phyloP scores from a whole-genome alignment of 257 asterid genomes.

The Ilex asprella region DNA sequence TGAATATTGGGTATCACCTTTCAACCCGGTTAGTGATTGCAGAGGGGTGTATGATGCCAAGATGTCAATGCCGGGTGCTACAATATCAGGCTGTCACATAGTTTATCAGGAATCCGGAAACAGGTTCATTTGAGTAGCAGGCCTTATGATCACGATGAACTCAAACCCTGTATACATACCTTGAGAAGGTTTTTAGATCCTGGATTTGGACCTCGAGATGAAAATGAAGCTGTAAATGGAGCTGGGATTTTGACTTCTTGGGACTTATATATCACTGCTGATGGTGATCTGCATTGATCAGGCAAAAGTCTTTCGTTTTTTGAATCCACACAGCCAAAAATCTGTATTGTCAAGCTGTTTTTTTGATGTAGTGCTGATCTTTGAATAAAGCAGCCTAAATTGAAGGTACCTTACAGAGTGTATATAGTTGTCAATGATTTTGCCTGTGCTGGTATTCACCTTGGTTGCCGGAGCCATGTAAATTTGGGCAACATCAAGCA shows the following conservation, averaged over 20 bases:
- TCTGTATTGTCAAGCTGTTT: no score
- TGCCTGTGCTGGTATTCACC: slow-evolving; percentile 46
- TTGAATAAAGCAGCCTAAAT: not conserved
- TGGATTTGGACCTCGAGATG: slow-evolving; percentile 80
- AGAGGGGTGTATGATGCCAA: slow-evolving; percentile 75
- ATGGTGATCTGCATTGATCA: slow-evolving; percentile 51
- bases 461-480: slow-evolving; percentile 77
- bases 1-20: slow-evolving; percentile 60
- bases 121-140: no score
- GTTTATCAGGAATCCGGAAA: not conserved
- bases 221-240: slow-evolving; percentile 77
- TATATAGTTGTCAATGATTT: slow-evolving; percentile 42
- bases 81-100: slow-evolving; percentile 68
- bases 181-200: slow-evolving; percentile 58
- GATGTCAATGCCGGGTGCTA: slow-evolving; percentile 92
- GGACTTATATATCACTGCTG: slow-evolving; percentile 59
- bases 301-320: not conserved
- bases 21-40: slow-evolving; percentile 60
- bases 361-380: no score
- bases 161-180: slow-evolving; percentile 26
- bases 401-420: slow-evolving; percentile 47
- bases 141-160: no score
- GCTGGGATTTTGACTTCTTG: slow-evolving; percentile 57
- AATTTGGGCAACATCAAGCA: slow-evolving; percentile 62
- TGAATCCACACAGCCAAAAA: no score